A percentile compares a stretch with the other conserved stretches of the same genome.
phyloP scores from a whole-genome alignment of 176 grass and related monocot species.

The Oryza longistaminata region DNA sequence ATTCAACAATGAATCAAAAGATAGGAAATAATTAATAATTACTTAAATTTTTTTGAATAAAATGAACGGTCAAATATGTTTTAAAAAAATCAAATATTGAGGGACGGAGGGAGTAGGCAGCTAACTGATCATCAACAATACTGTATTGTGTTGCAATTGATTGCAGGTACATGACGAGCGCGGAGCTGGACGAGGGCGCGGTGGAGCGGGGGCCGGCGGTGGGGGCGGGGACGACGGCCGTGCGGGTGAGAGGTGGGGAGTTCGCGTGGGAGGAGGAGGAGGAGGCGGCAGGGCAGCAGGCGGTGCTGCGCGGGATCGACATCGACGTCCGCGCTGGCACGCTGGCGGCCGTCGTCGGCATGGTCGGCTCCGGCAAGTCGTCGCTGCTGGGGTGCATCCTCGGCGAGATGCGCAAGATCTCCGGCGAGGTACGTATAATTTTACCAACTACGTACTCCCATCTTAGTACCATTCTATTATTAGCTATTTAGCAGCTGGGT shows the following conservation, averaged over 20 bases:
- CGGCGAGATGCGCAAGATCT: constrained; percentile 85
- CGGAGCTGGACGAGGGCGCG: constrained; percentile 63
- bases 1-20: no score
- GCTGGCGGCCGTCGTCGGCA: constrained; percentile 79
- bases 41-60: no score
- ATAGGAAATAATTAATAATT: no score
- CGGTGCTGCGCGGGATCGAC: constrained; percentile 63
- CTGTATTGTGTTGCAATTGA: no score
- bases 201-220: constrained; percentile 51
- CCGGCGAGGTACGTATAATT: constrained; percentile 62
- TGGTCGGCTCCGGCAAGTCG: constrained; percentile 89
- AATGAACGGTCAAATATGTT: no score
- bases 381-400: constrained; percentile 82
- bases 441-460: neutral
- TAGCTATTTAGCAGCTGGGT: neutral
- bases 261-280: constrained; percentile 89
- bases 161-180: constrained; percentile 75
- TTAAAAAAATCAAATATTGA: no score
- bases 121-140: no score
- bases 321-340: constrained; percentile 56
- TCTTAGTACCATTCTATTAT: neutral
- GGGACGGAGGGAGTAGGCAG: no score
- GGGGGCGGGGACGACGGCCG: constrained; percentile 40
- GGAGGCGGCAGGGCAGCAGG: neutral
- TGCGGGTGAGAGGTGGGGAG: constrained; percentile 57